Base-by-base conservation (phyloP, 495 filamentous ascomycete genomes). In the Neurospora sp. region DNA sequence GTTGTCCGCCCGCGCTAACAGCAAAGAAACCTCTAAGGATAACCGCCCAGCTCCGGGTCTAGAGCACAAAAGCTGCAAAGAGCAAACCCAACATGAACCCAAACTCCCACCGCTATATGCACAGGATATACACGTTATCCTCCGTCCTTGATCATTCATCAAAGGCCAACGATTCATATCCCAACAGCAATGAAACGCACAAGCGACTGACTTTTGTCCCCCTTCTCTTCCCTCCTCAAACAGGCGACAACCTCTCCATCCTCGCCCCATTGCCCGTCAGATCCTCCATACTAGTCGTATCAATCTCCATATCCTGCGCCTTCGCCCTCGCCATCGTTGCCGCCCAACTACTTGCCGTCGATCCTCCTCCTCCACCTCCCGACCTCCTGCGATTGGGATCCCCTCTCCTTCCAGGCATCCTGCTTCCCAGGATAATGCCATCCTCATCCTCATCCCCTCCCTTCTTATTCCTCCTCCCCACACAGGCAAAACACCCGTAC, bases 211-310 rank as follows among this genome's bases (percentile, higher is more conserved):
- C 2, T 62, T 62, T 62, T 31, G 5, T 5, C 20, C 46, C 46
- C 11, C 9, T 7, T 7, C 0, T 5, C 14, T 5, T 10, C 44
- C 16, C 44, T 54, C 46, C 20, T 54, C 54, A 75, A 10, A 75
- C 74, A 14, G 73, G 73, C 4, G 73, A 73, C 1, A 73, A 27
- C 39, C 27, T 37, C 20, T 75, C 73, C 40, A 72, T 23, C 39
- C 42, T 54, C 40, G 75, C 40, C 39, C 74, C 69, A 38, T 69
- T 69, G 14, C 48, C 71, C 35, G 76, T 77, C 54, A 77, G 46
- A 41, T 77, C 75, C 69, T 77, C 75, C 75, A 77, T 75, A 39
- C 75, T 77, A 9, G 75, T 72, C 11, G 74, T 62, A 35, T 62
- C 54, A 18, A 62, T 16, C 14, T 62, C 54, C 54, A 66, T 75